Evolutionary conservation across 2,329 filamentous ascomycete species (phyloP).

Genomic region (Seiridium cupressi): DNA sequence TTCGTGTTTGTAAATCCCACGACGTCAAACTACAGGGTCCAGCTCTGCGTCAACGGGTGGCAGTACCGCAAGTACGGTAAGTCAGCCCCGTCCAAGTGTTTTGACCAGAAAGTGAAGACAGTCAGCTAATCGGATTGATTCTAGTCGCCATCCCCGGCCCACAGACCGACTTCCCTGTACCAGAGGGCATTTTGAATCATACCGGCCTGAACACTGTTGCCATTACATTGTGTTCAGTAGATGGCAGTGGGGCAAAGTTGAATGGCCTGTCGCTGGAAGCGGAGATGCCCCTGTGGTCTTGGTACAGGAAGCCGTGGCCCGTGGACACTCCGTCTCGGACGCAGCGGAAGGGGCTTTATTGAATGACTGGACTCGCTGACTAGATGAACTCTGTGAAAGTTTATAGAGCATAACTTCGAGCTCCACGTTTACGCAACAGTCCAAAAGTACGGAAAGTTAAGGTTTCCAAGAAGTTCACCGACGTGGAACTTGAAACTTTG

Average conservation of each 20-base stretch:
- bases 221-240: constrained; percentile 66
- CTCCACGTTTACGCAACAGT: too few relatives aligned
- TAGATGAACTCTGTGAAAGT: too few relatives aligned
- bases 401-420: too few relatives aligned
- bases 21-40: constrained; percentile 30
- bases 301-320: constrained; percentile 15
- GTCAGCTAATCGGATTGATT: constrained; percentile 17
- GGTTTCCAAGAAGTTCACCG: too few relatives aligned
- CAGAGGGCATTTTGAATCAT: constrained; percentile 71
- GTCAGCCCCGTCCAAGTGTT: background rate
- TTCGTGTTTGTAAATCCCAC: constrained; percentile 55
- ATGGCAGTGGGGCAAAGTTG: constrained; percentile 54
- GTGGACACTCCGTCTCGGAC: constrained; percentile 14
- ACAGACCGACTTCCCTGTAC: constrained; percentile 69
- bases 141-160: constrained; percentile 66
- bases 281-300: constrained; percentile 37
- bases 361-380: background rate
- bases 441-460: too few relatives aligned
- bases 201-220: constrained; percentile 68
- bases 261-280: constrained; percentile 33
- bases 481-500: too few relatives aligned
- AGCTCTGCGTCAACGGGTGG: constrained; percentile 74
- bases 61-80: constrained; percentile 53
- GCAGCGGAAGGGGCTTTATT: constrained; percentile 14
- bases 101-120: background rate